Evolutionary conservation across 106 monocot species (phyloP), one percentile per base, ranked within the genome.

Genomic region (Apostasia shenzhenica): DNA sequence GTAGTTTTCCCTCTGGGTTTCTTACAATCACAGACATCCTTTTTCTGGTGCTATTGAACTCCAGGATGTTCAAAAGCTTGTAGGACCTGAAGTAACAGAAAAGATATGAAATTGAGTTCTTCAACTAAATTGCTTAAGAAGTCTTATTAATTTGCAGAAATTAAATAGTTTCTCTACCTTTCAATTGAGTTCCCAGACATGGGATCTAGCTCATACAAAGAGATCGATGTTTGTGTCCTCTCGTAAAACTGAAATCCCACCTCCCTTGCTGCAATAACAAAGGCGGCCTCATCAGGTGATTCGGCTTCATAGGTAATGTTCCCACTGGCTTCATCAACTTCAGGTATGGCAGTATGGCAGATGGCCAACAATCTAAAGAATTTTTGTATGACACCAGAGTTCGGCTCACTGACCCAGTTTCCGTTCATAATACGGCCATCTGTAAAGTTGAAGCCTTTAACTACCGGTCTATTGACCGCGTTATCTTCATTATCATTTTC

Each of bases 221-320:
- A 85, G 58, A 94, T 79, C 65, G 67, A 79, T 69, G 72, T 81
- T 54, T 83, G 94, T 65, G 94, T 85, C 54, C 94, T 85, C 72
- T 83, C 67, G 54, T 81, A 91, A 75, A 94, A 94, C 69, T 94
- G 79, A 76, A 94, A 94, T n/a, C 94, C 94, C 57, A 94, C 42
- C 73, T 94, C 94, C 46, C 83, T 85, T 6, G 90, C 87, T 1
- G 91, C 94, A 70, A 94, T 81, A 54, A 94, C 94, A 80, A 94
- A 94, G 8, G 91, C 85, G 46, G 91, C 87, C 72, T 94, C 94
- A 77, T 94, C 94, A 5, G 94, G 94, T 61, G 94, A 94, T 75
- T 94, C 91, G 39, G 94, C 94, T 81, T 94, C 94, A 76, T 94
- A 94, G 8, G 82, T 47, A 73, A 94, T 64, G 37, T 77, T 81